Percentiles rank a stretch among this genome's conserved stretches.
These are phyloP conservation scores for Naganishia friedmannii DNA, from an alignment of 768 basidiomycete genomes.

Conservation along the genomic window DNA sequence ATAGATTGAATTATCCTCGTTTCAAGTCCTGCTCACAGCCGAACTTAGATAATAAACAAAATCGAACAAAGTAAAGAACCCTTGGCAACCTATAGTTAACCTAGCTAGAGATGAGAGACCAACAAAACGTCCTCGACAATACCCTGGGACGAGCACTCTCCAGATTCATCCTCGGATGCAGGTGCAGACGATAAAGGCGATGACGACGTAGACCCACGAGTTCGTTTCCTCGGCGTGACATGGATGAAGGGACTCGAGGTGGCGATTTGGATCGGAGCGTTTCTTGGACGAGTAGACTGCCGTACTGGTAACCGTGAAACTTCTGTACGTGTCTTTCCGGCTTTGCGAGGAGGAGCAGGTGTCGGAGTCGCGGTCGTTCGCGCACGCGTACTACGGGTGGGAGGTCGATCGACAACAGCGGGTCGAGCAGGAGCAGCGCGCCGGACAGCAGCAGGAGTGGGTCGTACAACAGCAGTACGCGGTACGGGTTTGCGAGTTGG, in stretches of 20 bases:
- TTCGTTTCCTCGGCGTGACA: slow-evolving; percentile 4
- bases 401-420: neutral
- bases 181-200: slow-evolving; percentile 20
- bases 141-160: slow-evolving; percentile 17
- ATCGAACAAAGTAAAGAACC: slow-evolving; percentile 10
- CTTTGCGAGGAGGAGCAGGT: neutral
- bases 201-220: slow-evolving; percentile 2
- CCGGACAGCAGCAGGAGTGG: neutral
- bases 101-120: neutral
- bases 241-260: neutral
- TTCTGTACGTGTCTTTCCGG: neutral
- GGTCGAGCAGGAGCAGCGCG: neutral
- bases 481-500: neutral
- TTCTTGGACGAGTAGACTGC: neutral
- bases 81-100: neutral
- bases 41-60: neutral
- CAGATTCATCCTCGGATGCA: slow-evolving; percentile 9
- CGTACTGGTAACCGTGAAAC: neutral
- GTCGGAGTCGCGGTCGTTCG: neutral
- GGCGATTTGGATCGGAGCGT: neutral
- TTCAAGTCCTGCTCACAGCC: neutral
- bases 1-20: neutral
- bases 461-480: neutral
- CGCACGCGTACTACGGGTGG: neutral
- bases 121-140: neutral